Conservation (phyloP, 345 rosid genomes). For the Boechera stricta region DNA sequence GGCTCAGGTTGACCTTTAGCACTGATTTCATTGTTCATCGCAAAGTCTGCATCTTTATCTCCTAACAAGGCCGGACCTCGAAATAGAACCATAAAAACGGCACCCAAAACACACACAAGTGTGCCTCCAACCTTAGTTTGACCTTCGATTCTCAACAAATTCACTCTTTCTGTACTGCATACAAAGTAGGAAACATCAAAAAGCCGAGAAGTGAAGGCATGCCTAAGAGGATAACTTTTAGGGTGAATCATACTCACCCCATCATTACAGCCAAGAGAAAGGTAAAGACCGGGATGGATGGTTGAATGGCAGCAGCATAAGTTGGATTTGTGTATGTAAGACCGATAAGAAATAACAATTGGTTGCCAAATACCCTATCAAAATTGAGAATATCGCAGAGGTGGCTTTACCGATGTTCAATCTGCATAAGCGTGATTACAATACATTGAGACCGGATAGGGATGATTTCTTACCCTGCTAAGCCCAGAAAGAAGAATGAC, state of each 20-base stretch:
- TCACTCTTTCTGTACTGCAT: conserved; percentile 97
- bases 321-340: conserved; percentile 97
- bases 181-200: conserved; percentile 40
- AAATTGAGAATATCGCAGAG: conserved; percentile 30
- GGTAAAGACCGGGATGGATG: conserved; percentile 96
- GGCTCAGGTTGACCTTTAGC: conserved; percentile 94
- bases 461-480: conserved; percentile 69
- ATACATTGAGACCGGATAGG: conserved; percentile 16
- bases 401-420: conserved; percentile 14
- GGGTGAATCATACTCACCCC: conserved; percentile 66
- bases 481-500: conserved; percentile 87
- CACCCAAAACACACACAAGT: conserved; percentile 82
- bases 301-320: conserved; percentile 97
- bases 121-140: conserved; percentile 91
- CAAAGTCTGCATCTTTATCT: conserved; percentile 55
- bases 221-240: background rate
- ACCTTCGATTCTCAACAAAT: conserved; percentile 81
- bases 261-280: conserved; percentile 85
- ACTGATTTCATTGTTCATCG: conserved; percentile 59
- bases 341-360: conserved; percentile 92
- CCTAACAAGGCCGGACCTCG: conserved; percentile 92
- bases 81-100: conserved; percentile 80
- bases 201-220: conserved; percentile 1
- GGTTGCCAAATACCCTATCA: conserved; percentile 95
- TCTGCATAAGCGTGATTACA: conserved; percentile 18